Conservation (phyloP, 2,329 filamentous ascomycete species). For the Pleurostoma richardsiae region DNA sequence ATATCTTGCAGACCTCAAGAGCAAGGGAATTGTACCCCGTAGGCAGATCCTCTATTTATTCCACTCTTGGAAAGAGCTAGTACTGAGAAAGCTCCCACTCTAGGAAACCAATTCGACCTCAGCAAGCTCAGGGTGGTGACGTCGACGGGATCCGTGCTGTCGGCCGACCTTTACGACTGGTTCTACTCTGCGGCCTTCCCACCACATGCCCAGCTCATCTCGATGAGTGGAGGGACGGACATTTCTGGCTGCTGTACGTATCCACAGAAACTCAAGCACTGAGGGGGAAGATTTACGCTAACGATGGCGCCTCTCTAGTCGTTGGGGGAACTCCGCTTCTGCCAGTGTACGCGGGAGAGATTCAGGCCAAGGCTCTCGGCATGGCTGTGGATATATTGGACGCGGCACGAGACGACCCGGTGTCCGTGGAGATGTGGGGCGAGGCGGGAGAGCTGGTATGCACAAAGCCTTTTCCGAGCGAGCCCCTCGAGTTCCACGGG, state of each 20-base stretch:
- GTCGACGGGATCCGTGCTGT: slow-evolving; percentile 36
- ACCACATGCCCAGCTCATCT: slow-evolving; percentile 28
- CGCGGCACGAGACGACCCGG: slow-evolving; percentile 22
- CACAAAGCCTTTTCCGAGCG: slow-evolving; percentile 36
- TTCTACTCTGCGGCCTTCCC: slow-evolving; percentile 33
- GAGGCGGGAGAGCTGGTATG: slow-evolving; percentile 39
- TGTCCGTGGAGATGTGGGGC: slow-evolving; percentile 22
- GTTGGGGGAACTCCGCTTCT: slow-evolving; percentile 5
- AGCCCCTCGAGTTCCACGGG: slow-evolving; percentile 39
- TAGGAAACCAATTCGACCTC: neutral
- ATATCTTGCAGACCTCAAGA: slow-evolving; percentile 36
- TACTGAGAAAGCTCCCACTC: no score
- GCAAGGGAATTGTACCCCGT: slow-evolving; percentile 23
- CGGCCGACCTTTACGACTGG: slow-evolving; percentile 35
- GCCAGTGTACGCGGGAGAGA: slow-evolving; percentile 33
- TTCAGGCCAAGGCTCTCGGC: slow-evolving; percentile 37
- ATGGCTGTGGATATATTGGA: slow-evolving; percentile 40
- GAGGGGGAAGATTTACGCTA: no score
- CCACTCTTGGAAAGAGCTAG: no score
- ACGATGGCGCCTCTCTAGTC: no score
- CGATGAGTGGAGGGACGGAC: slow-evolving; percentile 40
- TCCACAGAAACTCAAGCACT: no score
- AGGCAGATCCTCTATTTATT: no score
- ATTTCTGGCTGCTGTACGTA: slow-evolving; percentile 34
- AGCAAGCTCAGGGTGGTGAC: slow-evolving; percentile 24